Evolutionary conservation across 1,284 basidiomycete species (phyloP).

Genomic region (Puccinia triticina): DNA sequence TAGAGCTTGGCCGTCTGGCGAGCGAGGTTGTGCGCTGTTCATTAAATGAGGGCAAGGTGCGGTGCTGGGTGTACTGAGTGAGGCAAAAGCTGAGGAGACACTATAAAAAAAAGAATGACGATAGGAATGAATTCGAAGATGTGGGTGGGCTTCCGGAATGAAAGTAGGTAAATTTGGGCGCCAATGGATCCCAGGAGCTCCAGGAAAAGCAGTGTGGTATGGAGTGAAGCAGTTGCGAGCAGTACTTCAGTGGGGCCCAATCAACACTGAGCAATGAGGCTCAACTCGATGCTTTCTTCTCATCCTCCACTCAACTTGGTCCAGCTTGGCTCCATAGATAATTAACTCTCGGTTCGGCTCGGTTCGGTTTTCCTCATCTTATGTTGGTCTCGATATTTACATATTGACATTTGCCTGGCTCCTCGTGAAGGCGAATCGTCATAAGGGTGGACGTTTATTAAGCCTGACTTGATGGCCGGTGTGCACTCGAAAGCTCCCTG

Average conservation of each 20-base stretch:
- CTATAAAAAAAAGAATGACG: too few relatives aligned
- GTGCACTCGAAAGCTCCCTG: too few relatives aligned
- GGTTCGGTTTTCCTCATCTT: not conserved
- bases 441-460: not conserved
- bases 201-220: too few relatives aligned
- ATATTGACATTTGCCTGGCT: too few relatives aligned
- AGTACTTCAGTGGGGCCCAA: not conserved
- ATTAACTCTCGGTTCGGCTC: not conserved
- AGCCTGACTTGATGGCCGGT: too few relatives aligned
- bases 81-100: too few relatives aligned
- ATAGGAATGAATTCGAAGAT: too few relatives aligned
- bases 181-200: too few relatives aligned
- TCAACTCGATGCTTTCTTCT: not conserved
- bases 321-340: not conserved
- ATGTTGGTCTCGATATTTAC: not conserved
- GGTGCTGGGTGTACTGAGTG: not conserved
- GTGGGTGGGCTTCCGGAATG: too few relatives aligned
- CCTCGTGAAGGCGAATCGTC: not conserved
- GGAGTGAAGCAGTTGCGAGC: too few relatives aligned
- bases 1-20: not conserved
- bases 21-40: not conserved
- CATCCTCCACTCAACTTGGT: constrained; percentile 2
- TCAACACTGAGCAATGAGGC: not conserved
- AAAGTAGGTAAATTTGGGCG: too few relatives aligned
- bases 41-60: not conserved